Percentiles rank a stretch among this genome's conserved stretches.
These are phyloP conservation scores for Aurantiochytrium sp. DNA, from an alignment of 108 stramenopile species.

Conservation along the genomic window DNA sequence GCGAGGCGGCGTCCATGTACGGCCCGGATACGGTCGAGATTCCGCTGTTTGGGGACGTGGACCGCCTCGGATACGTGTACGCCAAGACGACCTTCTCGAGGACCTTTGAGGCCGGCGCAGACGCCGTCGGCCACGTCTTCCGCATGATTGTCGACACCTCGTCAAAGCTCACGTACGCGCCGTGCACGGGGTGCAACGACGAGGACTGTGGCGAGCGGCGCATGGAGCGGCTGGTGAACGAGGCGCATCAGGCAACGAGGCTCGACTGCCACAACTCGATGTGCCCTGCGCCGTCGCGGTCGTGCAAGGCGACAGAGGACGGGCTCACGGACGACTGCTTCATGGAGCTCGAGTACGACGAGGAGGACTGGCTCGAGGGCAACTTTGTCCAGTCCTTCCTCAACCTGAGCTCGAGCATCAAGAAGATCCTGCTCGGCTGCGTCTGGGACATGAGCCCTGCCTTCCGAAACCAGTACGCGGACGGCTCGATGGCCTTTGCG, in stretches of 20 bases:
- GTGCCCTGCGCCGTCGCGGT: background rate
- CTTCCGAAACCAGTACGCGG: background rate
- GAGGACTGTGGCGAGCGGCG: background rate
- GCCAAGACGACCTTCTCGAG: background rate
- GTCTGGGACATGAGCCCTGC: background rate
- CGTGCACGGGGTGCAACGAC: background rate
- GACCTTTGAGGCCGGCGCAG: background rate
- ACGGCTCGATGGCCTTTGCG: background rate
- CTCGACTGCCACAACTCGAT: background rate
- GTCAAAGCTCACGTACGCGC: background rate
- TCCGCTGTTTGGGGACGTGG: background rate
- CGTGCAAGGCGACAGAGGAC: background rate
- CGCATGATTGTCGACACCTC: background rate
- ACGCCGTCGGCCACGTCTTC: background rate
- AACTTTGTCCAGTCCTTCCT: background rate
- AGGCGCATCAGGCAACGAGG: background rate
- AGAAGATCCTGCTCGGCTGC: background rate
- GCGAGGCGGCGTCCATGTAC: background rate
- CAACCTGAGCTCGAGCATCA: background rate
- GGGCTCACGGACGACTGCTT: background rate
- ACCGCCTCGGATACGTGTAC: constrained; percentile 4
- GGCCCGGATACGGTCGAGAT: background rate
- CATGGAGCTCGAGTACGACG: background rate
- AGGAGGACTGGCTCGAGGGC: background rate
- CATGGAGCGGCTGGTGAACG: constrained; percentile 23